A percentile compares a stretch with the other conserved stretches of the same genome.
Evolutionary conservation across 1,139 yeast species (phyloP).

Genomic region (Kazachstania sp.): DNA sequence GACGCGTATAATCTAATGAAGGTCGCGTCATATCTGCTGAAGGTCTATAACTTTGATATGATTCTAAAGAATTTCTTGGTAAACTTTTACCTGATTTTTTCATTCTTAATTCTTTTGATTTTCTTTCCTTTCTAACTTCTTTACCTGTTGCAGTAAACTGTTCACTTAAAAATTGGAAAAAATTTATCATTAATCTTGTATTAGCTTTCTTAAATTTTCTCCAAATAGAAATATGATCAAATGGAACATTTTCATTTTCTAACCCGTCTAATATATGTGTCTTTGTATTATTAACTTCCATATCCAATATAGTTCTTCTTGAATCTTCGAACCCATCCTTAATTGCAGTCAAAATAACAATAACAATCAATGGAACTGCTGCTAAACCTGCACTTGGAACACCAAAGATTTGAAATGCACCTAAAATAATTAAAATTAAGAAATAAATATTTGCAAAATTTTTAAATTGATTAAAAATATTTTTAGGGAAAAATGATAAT

Average conservation of each 20-base stretch:
- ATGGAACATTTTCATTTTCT: conserved; percentile 63
- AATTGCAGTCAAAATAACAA: conserved; percentile 80
- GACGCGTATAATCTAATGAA: conserved; percentile 19
- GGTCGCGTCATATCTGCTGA: conserved; percentile 25
- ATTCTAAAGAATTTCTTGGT: conserved; percentile 28
- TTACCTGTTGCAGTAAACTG: conserved; percentile 35
- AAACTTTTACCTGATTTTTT: conserved; percentile 13
- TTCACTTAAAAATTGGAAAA: conserved; percentile 29
- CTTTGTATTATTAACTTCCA: conserved; percentile 79
- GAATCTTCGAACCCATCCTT: conserved; percentile 95
- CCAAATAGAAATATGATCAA: conserved; percentile 49
- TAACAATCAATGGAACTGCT: conserved; percentile 89
- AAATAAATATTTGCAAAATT: conserved; percentile 89
- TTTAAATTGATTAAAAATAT: conserved; percentile 67
- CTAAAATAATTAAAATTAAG: conserved; percentile 69
- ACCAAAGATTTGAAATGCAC: conserved; percentile 85
- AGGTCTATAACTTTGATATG: conserved; percentile 23
- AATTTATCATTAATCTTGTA: conserved; percentile 30
- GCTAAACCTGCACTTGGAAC: conserved; percentile 83
- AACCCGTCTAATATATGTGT: conserved; percentile 69
- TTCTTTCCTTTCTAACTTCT: conserved; percentile 22
- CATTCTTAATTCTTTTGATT: conserved; percentile 8
- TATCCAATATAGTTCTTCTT: conserved; percentile 68
- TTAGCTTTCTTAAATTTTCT: conserved; percentile 50
- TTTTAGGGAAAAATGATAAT: conserved; percentile 77